These are phyloP conservation scores for Eimeria sp. DNA, from an alignment of 169 alveolate genomes.

Conservation along the genomic window DNA sequence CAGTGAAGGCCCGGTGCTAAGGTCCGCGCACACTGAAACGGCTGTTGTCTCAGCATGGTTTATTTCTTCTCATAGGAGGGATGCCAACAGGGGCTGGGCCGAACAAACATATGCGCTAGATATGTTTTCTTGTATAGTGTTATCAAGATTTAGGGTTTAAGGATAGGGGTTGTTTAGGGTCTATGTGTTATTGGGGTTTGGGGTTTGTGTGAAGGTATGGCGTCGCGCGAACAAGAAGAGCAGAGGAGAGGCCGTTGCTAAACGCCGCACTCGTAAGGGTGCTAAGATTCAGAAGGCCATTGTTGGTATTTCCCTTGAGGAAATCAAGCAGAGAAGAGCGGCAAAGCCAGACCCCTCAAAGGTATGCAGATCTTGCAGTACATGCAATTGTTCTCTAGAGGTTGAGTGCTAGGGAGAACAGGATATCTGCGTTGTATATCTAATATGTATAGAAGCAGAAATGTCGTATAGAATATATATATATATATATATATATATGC, in stretches of 20 bases:
- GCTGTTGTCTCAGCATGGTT: slow-evolving; percentile 15
- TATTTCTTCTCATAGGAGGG: background rate
- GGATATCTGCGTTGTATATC: no score
- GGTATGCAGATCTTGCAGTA: slow-evolving; percentile 14
- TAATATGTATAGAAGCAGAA: background rate
- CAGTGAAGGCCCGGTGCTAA: slow-evolving; percentile 76
- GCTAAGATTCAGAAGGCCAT: slow-evolving; percentile 97
- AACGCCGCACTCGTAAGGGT: slow-evolving; percentile 88
- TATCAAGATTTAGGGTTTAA: background rate
- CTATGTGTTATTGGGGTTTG: background rate
- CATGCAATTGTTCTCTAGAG: no score
- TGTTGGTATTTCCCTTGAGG: slow-evolving; percentile 98
- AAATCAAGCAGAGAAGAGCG: slow-evolving; percentile 90
- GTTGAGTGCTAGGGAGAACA: background rate
- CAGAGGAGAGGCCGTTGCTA: slow-evolving; percentile 84
- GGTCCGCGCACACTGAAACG: slow-evolving; percentile 54
- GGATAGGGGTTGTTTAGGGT: background rate
- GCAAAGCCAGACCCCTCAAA: slow-evolving; percentile 75
- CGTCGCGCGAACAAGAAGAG: slow-evolving; percentile 97
- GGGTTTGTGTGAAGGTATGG: slow-evolving; percentile 92
- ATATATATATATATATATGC: background rate
- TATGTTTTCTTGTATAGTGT: background rate
- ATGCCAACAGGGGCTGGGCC: slow-evolving; percentile 31
- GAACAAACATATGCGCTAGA: background rate
- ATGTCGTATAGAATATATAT: background rate